Percentiles rank a stretch among this genome's conserved stretches.
Evolutionary conservation across 768 basidiomycete genomes (phyloP).

Genomic region (Mycena haematopus): DNA sequence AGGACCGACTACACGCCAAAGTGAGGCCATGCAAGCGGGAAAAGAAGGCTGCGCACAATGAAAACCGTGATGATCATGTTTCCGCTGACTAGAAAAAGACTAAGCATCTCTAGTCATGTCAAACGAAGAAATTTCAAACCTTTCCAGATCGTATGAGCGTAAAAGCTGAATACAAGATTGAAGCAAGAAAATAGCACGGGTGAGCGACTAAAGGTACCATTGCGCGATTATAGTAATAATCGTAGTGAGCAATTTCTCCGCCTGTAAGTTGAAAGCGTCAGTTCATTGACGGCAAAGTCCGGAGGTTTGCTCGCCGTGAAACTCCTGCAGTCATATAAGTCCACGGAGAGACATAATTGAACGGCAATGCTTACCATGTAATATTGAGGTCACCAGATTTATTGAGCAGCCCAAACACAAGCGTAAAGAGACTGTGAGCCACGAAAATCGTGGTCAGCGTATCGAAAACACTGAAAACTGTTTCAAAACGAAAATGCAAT

Average conservation of each 20-base stretch:
- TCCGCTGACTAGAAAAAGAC: constrained; percentile 6
- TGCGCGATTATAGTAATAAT: constrained; percentile 21
- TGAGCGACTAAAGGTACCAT: neutral
- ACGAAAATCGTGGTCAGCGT: constrained; percentile 18
- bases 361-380: constrained; percentile 6
- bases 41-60: constrained; percentile 4
- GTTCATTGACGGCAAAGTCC: neutral
- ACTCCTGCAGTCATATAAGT: constrained; percentile 1
- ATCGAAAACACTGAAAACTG: constrained; percentile 1
- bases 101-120: neutral
- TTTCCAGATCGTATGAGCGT: constrained; percentile 22
- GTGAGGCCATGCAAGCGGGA: neutral
- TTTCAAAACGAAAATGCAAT: neutral
- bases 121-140: neutral
- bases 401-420: constrained; percentile 16
- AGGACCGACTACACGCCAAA: neutral
- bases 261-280: neutral
- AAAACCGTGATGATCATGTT: constrained; percentile 6
- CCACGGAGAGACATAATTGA: neutral
- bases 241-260: constrained; percentile 22
- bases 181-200: too few species aligned
- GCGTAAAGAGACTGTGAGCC: constrained; percentile 11
- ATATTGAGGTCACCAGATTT: neutral
- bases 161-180: constrained; percentile 9
- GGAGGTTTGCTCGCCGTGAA: constrained; percentile 8